phyloP scores from a whole-genome alignment of 371 early-diverging fungal genomes.

The Mucor ambiguus region DNA sequence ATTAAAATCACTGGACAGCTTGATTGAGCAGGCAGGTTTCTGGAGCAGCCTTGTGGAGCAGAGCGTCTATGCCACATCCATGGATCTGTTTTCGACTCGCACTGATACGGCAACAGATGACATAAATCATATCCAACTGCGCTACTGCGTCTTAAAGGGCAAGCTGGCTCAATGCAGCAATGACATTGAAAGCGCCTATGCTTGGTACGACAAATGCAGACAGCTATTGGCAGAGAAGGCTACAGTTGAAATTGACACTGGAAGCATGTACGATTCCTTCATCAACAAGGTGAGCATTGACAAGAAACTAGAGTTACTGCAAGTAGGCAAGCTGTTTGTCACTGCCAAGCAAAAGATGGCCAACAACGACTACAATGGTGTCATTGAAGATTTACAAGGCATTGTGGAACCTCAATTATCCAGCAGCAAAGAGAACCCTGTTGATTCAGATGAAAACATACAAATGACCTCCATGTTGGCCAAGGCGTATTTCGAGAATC shows the following conservation, averaged over 20 bases:
- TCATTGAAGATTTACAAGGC: conserved; percentile 44
- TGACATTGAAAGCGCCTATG: conserved; percentile 45
- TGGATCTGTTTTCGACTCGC: background rate
- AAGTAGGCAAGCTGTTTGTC: conserved; percentile 32
- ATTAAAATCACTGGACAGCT: conserved; percentile 6
- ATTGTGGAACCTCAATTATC: conserved; percentile 17
- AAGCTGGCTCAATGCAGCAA: conserved; percentile 51
- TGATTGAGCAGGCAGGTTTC: conserved; percentile 3
- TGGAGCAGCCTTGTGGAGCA: conserved; percentile 16
- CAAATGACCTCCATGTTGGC: conserved; percentile 21
- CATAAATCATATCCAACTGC: conserved; percentile 12
- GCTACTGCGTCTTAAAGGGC: conserved; percentile 46
- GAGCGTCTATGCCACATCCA: background rate
- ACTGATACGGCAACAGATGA: background rate
- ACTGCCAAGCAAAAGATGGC: conserved; percentile 46
- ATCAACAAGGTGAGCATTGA: conserved; percentile 29
- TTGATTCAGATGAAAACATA: conserved; percentile 19
- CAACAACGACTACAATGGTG: conserved; percentile 44
- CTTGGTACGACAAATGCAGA: conserved; percentile 43
- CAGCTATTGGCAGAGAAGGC: conserved; percentile 9
- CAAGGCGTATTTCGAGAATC: conserved; percentile 33
- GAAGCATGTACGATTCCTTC: conserved; percentile 43
- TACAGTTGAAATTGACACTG: conserved; percentile 15
- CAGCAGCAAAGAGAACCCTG: conserved; percentile 22
- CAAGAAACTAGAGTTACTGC: conserved; percentile 33